phyloP scores from a whole-genome alignment of 2,329 filamentous ascomycete species.

The Septoria linicola region DNA sequence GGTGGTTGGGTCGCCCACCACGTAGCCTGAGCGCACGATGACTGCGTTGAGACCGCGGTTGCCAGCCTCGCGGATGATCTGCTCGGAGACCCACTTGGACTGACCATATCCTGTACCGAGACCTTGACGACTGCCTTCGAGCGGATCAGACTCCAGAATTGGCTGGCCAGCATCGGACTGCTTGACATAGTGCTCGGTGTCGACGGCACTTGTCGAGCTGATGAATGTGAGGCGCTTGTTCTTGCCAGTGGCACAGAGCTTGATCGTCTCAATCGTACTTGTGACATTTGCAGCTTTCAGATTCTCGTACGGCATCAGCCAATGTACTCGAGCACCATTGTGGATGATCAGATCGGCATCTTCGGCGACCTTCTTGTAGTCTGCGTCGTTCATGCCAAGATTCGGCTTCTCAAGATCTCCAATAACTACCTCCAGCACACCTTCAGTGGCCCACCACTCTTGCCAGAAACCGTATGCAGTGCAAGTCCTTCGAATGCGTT shows the following conservation, averaged over 20 bases:
- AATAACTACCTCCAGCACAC: constrained; percentile 60
- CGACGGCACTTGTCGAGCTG: constrained; percentile 77
- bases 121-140: constrained; percentile 71
- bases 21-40: constrained; percentile 81
- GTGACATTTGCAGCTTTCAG: constrained; percentile 74
- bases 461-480: constrained; percentile 79
- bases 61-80: constrained; percentile 75
- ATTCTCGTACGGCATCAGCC: constrained; percentile 74
- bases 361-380: constrained; percentile 65
- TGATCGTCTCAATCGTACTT: constrained; percentile 73
- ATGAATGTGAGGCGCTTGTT: constrained; percentile 80
- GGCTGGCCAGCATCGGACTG: constrained; percentile 68
- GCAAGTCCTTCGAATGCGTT: constrained; percentile 66
- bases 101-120: constrained; percentile 89
- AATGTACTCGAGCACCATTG: constrained; percentile 78
- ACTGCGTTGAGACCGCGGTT: constrained; percentile 70
- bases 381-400: constrained; percentile 66
- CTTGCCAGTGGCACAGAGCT: constrained; percentile 72
- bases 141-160: constrained; percentile 73
- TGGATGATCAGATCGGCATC: constrained; percentile 70
- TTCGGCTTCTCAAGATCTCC: constrained; percentile 72
- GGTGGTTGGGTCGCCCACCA: constrained; percentile 68
- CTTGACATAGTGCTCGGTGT: constrained; percentile 76
- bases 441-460: constrained; percentile 62
- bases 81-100: constrained; percentile 78